Evolutionary conservation across 305 asterid species (phyloP).

Genomic region (Withania somnifera): DNA sequence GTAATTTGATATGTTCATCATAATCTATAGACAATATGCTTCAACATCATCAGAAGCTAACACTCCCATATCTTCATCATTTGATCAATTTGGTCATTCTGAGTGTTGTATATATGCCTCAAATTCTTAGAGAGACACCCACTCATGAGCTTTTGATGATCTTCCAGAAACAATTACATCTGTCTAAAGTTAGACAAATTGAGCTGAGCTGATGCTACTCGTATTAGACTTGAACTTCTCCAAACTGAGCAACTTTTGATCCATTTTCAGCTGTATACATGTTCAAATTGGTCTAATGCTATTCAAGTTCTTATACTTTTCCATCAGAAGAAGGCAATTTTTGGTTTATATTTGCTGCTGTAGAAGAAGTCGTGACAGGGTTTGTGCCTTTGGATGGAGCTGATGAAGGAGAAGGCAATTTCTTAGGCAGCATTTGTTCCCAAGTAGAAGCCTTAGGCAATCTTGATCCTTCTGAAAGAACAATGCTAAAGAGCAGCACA

Average conservation of each 20-base stretch:
- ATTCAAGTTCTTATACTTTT: constrained; percentile 29
- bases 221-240: neutral
- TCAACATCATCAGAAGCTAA: constrained; percentile 1
- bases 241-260: neutral
- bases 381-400: constrained; percentile 81
- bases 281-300: neutral
- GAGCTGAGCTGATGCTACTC: neutral
- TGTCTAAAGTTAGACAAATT: neutral
- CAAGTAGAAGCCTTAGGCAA: constrained; percentile 43
- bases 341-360: constrained; percentile 19
- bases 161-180: neutral
- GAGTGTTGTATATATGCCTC: neutral
- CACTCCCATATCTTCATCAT: neutral
- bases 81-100: neutral
- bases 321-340: constrained; percentile 38
- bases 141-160: neutral
- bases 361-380: constrained; percentile 27
- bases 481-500: constrained; percentile 34
- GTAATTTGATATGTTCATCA: neutral
- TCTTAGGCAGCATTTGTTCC: constrained; percentile 90
- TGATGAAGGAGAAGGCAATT: constrained; percentile 68
- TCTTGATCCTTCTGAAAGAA: constrained; percentile 59
- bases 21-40: constrained; percentile 1
- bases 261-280: neutral
- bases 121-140: neutral